Evolutionary conservation across 2,329 filamentous ascomycete genomes (phyloP), one percentile per base, ranked within the genome.

Genomic region (Trichoderma cornu-damae): DNA sequence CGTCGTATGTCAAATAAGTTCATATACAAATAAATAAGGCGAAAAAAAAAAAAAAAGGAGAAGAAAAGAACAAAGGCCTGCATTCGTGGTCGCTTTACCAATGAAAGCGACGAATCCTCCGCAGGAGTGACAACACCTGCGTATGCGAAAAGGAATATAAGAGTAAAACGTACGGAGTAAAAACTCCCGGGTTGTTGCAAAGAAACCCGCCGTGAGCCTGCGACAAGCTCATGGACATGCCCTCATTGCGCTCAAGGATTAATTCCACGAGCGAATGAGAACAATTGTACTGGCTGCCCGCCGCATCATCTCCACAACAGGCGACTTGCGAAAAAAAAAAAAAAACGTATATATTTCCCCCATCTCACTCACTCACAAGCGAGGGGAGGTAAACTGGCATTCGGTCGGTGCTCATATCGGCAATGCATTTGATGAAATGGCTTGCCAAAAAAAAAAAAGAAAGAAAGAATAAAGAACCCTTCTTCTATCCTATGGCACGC

Each of bases 401-500:
- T n/a, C n/a, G n/a, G n/a, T n/a, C n/a, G n/a, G n/a, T n/a, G n/a
- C n/a, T n/a, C n/a, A n/a, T n/a, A n/a, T n/a, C n/a, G n/a, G n/a
- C n/a, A n/a, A n/a, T n/a, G n/a, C n/a, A n/a, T n/a, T n/a, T n/a
- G n/a, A n/a, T n/a, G n/a, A n/a, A n/a, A 43, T 43, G 22, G 22
- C 6, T 43, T 26, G 20, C 40, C 11, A 43, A 16, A 43, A 20
- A 6, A n/a, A n/a, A n/a, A n/a, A n/a, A n/a, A n/a, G n/a, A n/a
- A n/a, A n/a, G n/a, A n/a, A n/a, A n/a, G n/a, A n/a, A n/a, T n/a
- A n/a, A n/a, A n/a, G n/a, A n/a, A n/a, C n/a, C n/a, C n/a, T n/a
- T 18, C 42, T 24, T 47, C 79, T 72, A 83, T n/a, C 79, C 79
- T 53, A 83, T 77, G 3, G 80, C 80, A 26, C 77, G 73, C 5